Evolutionary conservation across 2,329 filamentous ascomycete genomes (phyloP).

Genomic region (Ceratocystis ficicola): DNA sequence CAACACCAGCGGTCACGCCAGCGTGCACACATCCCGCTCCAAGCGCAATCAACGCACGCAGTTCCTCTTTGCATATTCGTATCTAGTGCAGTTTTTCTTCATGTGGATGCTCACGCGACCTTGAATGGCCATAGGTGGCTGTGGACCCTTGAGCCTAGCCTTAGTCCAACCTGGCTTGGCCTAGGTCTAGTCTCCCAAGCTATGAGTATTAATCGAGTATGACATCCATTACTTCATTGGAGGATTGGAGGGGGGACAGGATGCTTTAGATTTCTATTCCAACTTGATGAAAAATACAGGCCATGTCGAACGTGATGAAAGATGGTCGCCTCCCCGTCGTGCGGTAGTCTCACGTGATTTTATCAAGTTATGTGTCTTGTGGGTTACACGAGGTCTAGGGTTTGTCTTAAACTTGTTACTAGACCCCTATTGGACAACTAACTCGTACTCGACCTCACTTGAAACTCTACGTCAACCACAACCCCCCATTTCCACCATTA

Average conservation of each 20-base stretch:
- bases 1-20: constrained; percentile 51
- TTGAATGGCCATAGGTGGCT: constrained; percentile 25
- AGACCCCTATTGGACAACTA: not conserved
- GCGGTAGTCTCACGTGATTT: not conserved
- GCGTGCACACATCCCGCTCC: constrained; percentile 54
- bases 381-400: not conserved
- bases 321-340: not conserved
- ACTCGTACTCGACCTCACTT: not conserved
- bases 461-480: not conserved
- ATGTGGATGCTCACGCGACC: constrained; percentile 63
- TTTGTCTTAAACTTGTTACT: not conserved
- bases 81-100: constrained; percentile 83
- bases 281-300: constrained; percentile 5
- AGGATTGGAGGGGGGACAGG: not conserved
- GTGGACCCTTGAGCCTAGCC: not conserved
- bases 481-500: not conserved
- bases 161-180: not conserved
- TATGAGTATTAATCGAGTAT: not conserved
- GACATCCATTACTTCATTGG: not conserved
- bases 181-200: not conserved
- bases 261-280: not conserved
- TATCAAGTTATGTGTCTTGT: not conserved
- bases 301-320: not conserved
- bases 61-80: constrained; percentile 89
- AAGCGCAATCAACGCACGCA: constrained; percentile 82